Conservation (phyloP, 345 rosid species). For the Dimocarpus longan region DNA sequence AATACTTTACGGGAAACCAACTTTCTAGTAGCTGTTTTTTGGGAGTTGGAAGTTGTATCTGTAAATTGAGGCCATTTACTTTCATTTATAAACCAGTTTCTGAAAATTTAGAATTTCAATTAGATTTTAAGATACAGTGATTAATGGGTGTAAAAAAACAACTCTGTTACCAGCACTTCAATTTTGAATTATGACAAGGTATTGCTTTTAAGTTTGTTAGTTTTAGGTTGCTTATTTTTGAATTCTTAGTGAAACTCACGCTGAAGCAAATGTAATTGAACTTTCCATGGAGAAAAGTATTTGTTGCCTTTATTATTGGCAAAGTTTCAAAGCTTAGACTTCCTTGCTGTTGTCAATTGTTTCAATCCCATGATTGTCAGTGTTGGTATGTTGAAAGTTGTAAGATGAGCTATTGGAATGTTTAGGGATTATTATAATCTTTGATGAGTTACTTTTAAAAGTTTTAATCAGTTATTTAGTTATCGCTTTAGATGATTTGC, state of each 20-base stretch:
- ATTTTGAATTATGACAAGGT: neutral
- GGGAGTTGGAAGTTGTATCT: neutral
- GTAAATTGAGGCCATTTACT: neutral
- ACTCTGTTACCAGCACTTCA: neutral
- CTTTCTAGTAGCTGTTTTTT: neutral
- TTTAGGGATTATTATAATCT: neutral
- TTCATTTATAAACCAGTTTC: neutral
- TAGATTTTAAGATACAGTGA: neutral
- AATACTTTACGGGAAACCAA: neutral
- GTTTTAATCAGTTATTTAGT: neutral
- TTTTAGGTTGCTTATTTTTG: neutral
- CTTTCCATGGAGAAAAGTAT: neutral
- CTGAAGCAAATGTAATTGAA: neutral
- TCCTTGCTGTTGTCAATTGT: neutral
- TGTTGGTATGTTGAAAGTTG: neutral
- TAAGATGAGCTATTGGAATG: neutral
- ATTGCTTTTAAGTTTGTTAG: neutral
- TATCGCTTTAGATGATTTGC: neutral
- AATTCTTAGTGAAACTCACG: neutral
- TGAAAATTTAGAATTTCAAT: neutral
- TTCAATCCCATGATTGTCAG: neutral
- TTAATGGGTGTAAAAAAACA: neutral
- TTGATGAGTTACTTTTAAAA: neutral
- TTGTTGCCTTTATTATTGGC: neutral
- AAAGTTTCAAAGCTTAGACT: neutral